Evolutionary conservation across 139 green algal species (phyloP), one percentile per base, ranked within the genome.

Genomic region (Picochlorum sp.): DNA sequence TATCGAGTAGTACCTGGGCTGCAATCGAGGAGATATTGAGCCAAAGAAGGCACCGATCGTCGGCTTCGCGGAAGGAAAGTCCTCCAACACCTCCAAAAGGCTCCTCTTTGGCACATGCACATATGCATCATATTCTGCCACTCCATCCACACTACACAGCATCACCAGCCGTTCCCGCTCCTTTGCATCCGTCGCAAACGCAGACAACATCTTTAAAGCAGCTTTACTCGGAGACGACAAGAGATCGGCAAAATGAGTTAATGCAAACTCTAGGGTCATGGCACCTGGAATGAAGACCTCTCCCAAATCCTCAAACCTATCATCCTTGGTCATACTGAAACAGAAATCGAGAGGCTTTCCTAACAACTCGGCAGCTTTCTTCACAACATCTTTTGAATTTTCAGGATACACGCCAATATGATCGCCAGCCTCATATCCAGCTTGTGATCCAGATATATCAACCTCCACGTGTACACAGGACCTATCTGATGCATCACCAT

Each of bases 381-480:
- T 55, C 13, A 97, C 87, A 3, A 92, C 67, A 0, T 79, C 73
- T 0, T 58, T 23, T 4, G 50, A 59, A 81, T 99, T 99, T 23
- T 85, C 72, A 0, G 87, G 69, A 56, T 85, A 84, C 14, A 99
- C 65, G 15, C 78, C 93, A 52, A 98, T 80, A 68, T 98, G 93
- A 74, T 98, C 93, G 0, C 92, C 91, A 6, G 77, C 57, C 34
- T 68, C 52, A 16, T 80, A 80, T 16, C n/a, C 45, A 13, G 72
- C 37, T 14, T 52, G 9, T 8, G 62, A 74, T 4, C 66, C 67
- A 11, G 51, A 58, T 1, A 90, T 77, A 49, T 97, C 86, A 45
- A 98, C 45, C 83, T 97, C 92, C 16, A 91, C 88, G 71, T 98
- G 92, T 63, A 97, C 78, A 69, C 92, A 98, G 0, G 77, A 90